A percentile compares a stretch with the other conserved stretches of the same genome.
Conservation (phyloP, 495 filamentous ascomycete species). For the Penicillium fimorum region DNA sequence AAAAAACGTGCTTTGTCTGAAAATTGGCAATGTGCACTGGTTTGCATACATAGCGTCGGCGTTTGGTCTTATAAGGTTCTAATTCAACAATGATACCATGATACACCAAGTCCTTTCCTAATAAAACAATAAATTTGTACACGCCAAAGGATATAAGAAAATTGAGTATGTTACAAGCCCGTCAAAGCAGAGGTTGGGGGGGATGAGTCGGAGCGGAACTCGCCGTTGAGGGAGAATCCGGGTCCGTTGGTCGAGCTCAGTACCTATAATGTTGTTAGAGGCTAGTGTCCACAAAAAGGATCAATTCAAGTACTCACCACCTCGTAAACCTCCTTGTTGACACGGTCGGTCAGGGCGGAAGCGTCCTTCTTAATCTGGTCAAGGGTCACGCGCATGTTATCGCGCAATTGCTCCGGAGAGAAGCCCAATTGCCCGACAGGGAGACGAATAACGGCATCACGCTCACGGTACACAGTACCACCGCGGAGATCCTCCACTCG, state of each 20-base stretch:
- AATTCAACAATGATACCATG: conserved; percentile 51
- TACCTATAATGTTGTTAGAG: conserved; percentile 49
- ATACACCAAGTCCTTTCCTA: conserved; percentile 47
- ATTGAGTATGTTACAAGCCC: conserved; percentile 45
- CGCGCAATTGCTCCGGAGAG: conserved; percentile 78
- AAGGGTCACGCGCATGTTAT: conserved; percentile 80
- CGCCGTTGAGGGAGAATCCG: conserved; percentile 81
- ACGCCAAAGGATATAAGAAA: conserved; percentile 34
- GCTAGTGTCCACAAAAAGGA: background rate
- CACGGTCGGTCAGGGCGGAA: conserved; percentile 60
- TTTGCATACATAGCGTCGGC: conserved; percentile 46
- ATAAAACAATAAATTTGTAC: conserved; percentile 47
- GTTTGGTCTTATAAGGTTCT: conserved; percentile 31
- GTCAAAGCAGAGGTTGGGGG: conserved; percentile 44
- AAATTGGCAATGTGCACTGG: conserved; percentile 10
- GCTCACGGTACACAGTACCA: conserved; percentile 82
- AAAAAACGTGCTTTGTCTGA: conserved; percentile 5
- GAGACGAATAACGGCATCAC: conserved; percentile 78
- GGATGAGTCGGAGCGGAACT: conserved; percentile 61
- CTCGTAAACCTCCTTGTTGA: conserved; percentile 82
- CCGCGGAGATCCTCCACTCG: conserved; percentile 77
- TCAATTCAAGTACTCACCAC: conserved; percentile 55
- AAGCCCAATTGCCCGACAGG: conserved; percentile 89
- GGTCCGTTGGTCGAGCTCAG: conserved; percentile 83
- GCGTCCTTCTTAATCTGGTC: conserved; percentile 76